Percentiles rank a stretch among this genome's conserved stretches.
phyloP scores from a whole-genome alignment of 192 early-diverging fungal species.

The Gaertneriomyces sp. region DNA sequence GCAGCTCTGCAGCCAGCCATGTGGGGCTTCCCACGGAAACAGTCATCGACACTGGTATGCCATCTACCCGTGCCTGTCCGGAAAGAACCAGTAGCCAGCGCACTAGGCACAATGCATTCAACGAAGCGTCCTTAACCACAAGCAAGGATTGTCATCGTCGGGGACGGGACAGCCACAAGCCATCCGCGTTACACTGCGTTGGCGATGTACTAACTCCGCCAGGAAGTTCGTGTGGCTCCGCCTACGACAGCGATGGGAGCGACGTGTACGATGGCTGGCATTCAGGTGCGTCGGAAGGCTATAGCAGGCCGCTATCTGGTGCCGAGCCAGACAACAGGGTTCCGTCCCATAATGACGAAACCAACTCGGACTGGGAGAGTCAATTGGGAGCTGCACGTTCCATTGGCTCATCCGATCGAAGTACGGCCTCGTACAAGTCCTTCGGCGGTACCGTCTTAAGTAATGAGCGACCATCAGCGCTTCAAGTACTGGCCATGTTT shows the following conservation, averaged over 20 bases:
- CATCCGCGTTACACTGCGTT: no score
- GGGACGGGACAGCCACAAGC: no score
- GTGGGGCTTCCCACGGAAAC: background rate
- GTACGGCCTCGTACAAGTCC: background rate
- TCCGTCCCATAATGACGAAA: background rate
- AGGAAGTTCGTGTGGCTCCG: no score
- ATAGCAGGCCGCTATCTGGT: background rate
- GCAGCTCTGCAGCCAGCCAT: background rate
- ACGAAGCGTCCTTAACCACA: no score
- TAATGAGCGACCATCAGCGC: background rate
- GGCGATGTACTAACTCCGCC: no score
- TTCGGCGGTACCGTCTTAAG: background rate
- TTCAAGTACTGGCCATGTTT: slow-evolving; percentile 15
- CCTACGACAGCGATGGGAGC: no score
- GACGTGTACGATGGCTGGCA: no score
- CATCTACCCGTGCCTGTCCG: background rate
- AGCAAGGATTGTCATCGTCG: no score
- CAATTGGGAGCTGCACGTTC: background rate
- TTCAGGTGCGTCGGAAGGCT: background rate
- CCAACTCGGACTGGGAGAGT: background rate
- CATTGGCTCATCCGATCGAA: background rate
- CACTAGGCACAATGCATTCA: no score
- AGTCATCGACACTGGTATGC: background rate
- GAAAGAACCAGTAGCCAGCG: background rate
- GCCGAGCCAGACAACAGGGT: background rate